Conservation (phyloP, 164 flowering plant genomes). For the grape (Vitis vinifera) region DNA sequence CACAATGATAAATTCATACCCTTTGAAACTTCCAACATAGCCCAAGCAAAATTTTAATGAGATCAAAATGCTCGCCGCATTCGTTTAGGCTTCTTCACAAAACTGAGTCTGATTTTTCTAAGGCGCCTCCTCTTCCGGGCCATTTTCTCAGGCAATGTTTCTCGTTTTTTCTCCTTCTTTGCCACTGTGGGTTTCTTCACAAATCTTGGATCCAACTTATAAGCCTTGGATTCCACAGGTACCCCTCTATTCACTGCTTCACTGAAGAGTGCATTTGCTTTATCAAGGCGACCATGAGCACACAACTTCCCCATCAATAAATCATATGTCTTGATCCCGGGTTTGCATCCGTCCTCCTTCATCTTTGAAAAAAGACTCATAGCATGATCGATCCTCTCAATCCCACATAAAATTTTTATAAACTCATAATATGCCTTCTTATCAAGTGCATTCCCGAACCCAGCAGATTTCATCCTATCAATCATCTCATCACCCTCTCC, state of each 20-base stretch:
- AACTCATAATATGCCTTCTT: constrained; percentile 72
- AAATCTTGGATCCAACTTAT: constrained; percentile 64
- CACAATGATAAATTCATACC: neutral
- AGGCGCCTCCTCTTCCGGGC: constrained; percentile 81
- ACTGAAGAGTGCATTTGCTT: constrained; percentile 64
- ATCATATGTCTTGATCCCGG: constrained; percentile 77
- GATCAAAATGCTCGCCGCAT: constrained; percentile 53
- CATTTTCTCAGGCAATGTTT: constrained; percentile 93
- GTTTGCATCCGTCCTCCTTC: constrained; percentile 78
- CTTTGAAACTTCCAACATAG: neutral
- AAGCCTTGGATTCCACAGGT: constrained; percentile 50
- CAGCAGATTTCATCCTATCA: constrained; percentile 84
- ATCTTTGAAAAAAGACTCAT: constrained; percentile 73
- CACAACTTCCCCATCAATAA: constrained; percentile 70
- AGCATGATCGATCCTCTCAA: constrained; percentile 93
- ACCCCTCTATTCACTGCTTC: constrained; percentile 65
- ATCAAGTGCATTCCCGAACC: constrained; percentile 57
- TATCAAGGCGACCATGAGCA: constrained; percentile 65
- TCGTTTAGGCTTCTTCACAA: constrained; percentile 83
- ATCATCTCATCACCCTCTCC: constrained; percentile 98
- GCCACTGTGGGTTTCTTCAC: constrained; percentile 52
- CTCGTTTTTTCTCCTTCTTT: constrained; percentile 74
- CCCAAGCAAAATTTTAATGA: too few relatives aligned
- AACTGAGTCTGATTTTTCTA: constrained; percentile 68
- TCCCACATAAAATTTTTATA: constrained; percentile 83